Base-by-base conservation (phyloP, 345 rosid genomes). In the Eucalyptus tenuipes region DNA sequence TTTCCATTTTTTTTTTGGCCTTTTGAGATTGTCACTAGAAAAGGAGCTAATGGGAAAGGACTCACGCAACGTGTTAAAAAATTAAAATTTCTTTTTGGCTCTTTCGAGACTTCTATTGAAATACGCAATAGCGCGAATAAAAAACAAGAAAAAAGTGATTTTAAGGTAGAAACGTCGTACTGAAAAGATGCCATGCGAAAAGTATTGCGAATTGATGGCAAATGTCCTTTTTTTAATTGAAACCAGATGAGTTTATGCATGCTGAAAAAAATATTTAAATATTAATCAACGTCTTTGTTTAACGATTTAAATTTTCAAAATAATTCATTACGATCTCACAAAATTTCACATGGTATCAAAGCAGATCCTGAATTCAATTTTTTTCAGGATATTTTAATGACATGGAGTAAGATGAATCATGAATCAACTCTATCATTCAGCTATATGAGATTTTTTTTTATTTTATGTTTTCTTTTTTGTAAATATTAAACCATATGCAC, bases 271-370 rank as follows among this genome's bases (percentile, higher is more conserved):
- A 25, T 24, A 55, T 8, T 22, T 55, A 55, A 55, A 10, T 55
- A 24, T 22, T 24, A 55, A 55, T 55, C 3, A 0, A 4, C 0
- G 6, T 3, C 4, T 55, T 10, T 24, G 1, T 55, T 22, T 55
- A 10, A 55, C 2, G 1, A 1, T 55, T 55, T 55, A 55, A 55
- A 0, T 1, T 55, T 55, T 24, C 10, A 10, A 55, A 55, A 55
- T 55, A 55, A 0, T 55, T 10, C 10, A 52, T 0, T 0, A 52
- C 0, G 5, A 52, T 18, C 4, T 3, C 5, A 52, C 18, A 7
- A 55, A 55, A 55, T 10, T 0, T 55, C 1, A 55, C 1, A 1
- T 55, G 4, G 40, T 37, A 37, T 37, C 40, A n/a, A n/a, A n/a
- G n/a, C n/a, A 37, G 1, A 3, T 18, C 0, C 1, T 3, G 0